These are phyloP conservation scores for Xylaria sp. DNA, from an alignment of 2,329 filamentous ascomycete species.

Conservation along the genomic window DNA sequence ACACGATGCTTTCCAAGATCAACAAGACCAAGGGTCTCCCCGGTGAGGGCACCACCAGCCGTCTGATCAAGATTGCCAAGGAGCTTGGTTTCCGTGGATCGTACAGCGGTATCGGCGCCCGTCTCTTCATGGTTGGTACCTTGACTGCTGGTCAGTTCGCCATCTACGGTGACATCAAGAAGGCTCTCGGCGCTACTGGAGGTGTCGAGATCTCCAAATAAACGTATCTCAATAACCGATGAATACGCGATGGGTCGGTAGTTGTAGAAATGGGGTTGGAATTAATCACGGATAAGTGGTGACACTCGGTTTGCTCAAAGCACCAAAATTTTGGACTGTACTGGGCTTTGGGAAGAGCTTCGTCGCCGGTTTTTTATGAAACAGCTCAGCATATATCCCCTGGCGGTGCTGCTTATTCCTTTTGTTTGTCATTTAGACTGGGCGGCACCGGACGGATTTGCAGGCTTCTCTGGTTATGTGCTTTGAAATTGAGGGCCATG, in stretches of 20 bases:
- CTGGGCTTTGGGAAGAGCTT: constrained; percentile 27
- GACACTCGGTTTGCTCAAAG: constrained; percentile 32
- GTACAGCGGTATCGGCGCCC: constrained; percentile 76
- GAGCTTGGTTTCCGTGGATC: constrained; percentile 76
- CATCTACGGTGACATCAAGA: constrained; percentile 68
- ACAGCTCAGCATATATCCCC: constrained; percentile 41
- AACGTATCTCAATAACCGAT: constrained; percentile 27
- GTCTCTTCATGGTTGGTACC: constrained; percentile 78
- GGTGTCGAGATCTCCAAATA: constrained; percentile 67
- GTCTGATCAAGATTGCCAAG: constrained; percentile 78
- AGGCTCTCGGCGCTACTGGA: constrained; percentile 66
- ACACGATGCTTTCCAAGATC: constrained; percentile 85
- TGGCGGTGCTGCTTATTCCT: constrained; percentile 42
- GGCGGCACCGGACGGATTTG: constrained; percentile 45
- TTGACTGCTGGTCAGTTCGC: constrained; percentile 78
- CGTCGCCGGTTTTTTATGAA: constrained; percentile 36
- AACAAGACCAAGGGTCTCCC: constrained; percentile 81
- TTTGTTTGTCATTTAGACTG: constrained; percentile 48
- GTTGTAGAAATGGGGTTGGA: constrained; percentile 34
- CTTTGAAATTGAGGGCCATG: constrained; percentile 31
- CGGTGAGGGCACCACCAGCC: constrained; percentile 76
- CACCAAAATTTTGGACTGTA: not conserved
- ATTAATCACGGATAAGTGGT: constrained; percentile 41
- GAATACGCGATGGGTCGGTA: constrained; percentile 3
- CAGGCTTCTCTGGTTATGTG: constrained; percentile 45